A percentile compares a stretch with the other conserved stretches of the same genome.
These are phyloP conservation scores for Yamadazyma sp. DNA, from an alignment of 1,139 yeast species.

Conservation along the genomic window DNA sequence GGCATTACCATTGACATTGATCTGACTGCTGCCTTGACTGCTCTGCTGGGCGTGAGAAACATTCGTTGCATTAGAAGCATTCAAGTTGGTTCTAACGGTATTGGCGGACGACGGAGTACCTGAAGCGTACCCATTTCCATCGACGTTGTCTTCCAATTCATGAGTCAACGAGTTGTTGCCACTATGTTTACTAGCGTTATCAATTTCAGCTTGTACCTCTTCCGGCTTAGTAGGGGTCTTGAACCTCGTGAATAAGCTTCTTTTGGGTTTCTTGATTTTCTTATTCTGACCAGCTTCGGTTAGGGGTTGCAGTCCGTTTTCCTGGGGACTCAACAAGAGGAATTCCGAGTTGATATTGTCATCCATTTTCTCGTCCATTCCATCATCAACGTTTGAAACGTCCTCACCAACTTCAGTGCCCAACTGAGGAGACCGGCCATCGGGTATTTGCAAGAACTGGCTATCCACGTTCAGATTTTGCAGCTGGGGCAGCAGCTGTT, in stretches of 20 bases:
- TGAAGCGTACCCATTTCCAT: slow-evolving; percentile 15
- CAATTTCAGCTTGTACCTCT: slow-evolving; percentile 12
- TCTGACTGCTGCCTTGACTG: background rate
- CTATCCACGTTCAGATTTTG: background rate
- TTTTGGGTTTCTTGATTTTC: slow-evolving; percentile 32
- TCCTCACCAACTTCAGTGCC: too few species aligned
- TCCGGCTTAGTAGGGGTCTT: slow-evolving; percentile 32
- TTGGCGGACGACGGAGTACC: slow-evolving; percentile 28
- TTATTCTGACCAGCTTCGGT: slow-evolving; percentile 17
- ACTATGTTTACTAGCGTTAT: slow-evolving; percentile 14
- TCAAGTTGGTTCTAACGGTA: slow-evolving; percentile 15
- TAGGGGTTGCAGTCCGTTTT: slow-evolving; percentile 20
- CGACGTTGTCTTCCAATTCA: slow-evolving; percentile 11
- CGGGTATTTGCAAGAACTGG: background rate
- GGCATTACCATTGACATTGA: background rate
- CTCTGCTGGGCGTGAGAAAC: slow-evolving; percentile 4
- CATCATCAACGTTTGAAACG: background rate
- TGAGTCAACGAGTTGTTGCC: slow-evolving; percentile 11
- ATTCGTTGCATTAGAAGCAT: background rate
- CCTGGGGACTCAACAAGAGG: slow-evolving; percentile 23
- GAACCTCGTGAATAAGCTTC: slow-evolving; percentile 43
- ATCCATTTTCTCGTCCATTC: slow-evolving; percentile 1
- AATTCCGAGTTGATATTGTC: slow-evolving; percentile 1
- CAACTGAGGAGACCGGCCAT: background rate
- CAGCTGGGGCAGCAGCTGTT: slow-evolving; percentile 1